Conservation (phyloP, 768 basidiomycete species). For the Rhodotorula babjevae region DNA sequence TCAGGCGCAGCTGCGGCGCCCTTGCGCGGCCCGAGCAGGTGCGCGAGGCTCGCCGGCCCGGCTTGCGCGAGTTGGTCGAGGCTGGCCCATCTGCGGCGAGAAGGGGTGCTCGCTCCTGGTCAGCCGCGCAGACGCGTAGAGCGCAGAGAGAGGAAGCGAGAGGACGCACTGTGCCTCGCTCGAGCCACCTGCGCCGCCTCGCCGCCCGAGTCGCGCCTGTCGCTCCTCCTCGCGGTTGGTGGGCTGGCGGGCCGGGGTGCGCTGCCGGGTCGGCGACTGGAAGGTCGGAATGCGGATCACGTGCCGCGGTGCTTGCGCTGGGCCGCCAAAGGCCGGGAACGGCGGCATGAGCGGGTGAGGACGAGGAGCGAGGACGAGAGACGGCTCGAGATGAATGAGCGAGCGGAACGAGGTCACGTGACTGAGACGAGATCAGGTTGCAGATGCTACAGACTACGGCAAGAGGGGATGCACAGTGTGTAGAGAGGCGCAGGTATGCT, state of each 20-base stretch:
- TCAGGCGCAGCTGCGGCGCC: too few relatives aligned
- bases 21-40: neutral
- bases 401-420: neutral
- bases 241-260: neutral
- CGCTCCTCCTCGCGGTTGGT: neutral
- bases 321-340: neutral
- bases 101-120: too few relatives aligned
- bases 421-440: neutral
- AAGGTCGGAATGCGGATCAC: constrained; percentile 20
- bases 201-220: neutral
- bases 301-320: neutral
- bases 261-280: neutral
- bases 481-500: neutral
- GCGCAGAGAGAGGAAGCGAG: neutral
- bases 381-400: neutral
- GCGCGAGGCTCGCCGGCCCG: neutral
- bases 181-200: too few relatives aligned
- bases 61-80: neutral
- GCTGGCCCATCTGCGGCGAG: too few relatives aligned
- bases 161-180: neutral
- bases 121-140: too few relatives aligned
- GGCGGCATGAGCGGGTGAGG: neutral
- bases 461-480: neutral
- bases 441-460: neutral
- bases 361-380: neutral